Conservation (phyloP, 108 stramenopile species). For the Stephanodiscus triporus region DNA sequence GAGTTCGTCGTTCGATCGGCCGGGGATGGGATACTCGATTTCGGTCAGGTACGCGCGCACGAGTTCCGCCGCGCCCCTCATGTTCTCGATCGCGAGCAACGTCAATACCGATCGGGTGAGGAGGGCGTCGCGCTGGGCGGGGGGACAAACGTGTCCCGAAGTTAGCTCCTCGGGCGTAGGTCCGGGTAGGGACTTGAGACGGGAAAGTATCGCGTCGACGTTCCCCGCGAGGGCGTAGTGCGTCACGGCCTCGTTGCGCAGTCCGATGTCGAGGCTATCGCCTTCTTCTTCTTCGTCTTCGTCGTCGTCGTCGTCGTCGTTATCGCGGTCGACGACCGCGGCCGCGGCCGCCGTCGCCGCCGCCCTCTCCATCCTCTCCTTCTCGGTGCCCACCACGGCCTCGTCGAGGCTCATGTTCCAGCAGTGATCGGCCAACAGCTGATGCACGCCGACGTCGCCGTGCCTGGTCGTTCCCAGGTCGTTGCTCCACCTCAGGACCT, state of each 20-base stretch:
- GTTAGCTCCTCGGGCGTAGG: conserved; percentile 74
- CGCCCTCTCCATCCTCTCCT: conserved; percentile 8
- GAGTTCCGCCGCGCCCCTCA: conserved; percentile 72
- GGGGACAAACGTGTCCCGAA: conserved; percentile 73
- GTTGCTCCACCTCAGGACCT: conserved; percentile 69
- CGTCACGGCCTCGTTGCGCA: conserved; percentile 75
- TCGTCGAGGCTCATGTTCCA: conserved; percentile 62
- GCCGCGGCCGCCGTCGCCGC: too few relatives aligned
- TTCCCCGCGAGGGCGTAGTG: conserved; percentile 83
- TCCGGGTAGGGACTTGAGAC: conserved; percentile 66
- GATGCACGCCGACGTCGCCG: conserved; percentile 66
- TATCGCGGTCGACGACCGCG: too few relatives aligned
- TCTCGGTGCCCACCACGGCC: conserved; percentile 32
- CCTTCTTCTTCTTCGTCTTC: conserved; percentile 64
- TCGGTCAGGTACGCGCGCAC: conserved; percentile 55
- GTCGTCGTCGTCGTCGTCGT: conserved; percentile 5
- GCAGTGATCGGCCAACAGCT: conserved; percentile 67
- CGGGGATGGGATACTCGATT: conserved; percentile 47
- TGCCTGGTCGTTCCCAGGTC: conserved; percentile 67
- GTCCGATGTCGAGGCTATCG: conserved; percentile 54
- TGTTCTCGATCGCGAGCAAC: conserved; percentile 73
- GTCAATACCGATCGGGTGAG: conserved; percentile 80
- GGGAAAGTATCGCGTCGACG: conserved; percentile 57
- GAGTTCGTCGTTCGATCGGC: conserved; percentile 59
- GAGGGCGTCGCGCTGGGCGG: conserved; percentile 78